phyloP scores from a whole-genome alignment of 805 yeast genomes.

The Pichia paraexigua region DNA sequence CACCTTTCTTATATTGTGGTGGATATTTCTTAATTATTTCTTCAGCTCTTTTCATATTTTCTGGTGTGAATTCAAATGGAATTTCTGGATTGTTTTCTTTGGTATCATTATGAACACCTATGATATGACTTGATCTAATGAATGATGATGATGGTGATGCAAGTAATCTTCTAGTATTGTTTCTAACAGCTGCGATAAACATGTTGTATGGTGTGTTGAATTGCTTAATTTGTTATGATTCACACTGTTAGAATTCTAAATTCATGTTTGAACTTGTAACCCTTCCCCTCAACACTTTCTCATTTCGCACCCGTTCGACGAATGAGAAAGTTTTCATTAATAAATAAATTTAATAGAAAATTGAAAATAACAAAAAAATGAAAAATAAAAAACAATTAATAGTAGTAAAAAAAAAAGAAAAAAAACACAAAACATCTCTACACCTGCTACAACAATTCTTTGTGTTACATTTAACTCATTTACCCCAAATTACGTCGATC shows the following conservation, averaged over 20 bases:
- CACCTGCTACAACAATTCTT: background rate
- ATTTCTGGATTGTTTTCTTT: conserved; percentile 56
- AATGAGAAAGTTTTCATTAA: background rate
- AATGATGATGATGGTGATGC: conserved; percentile 1
- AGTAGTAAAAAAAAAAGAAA: too few relatives aligned
- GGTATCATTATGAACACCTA: conserved; percentile 66
- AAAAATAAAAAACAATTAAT: background rate
- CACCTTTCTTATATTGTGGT: conserved; percentile 77
- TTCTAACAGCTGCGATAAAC: conserved; percentile 4
- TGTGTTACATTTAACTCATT: too few relatives aligned
- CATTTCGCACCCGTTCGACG: background rate
- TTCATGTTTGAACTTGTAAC: background rate
- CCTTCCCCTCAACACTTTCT: background rate
- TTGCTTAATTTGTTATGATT: background rate
- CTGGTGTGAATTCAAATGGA: conserved; percentile 65
- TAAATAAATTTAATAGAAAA: background rate
- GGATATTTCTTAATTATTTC: conserved; percentile 75
- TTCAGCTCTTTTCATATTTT: conserved; percentile 60
- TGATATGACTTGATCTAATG: conserved; percentile 24
- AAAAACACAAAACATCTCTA: background rate
- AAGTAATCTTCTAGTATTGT: conserved; percentile 3
- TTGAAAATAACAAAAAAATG: background rate
- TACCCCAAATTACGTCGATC: too few relatives aligned
- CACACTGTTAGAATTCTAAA: background rate
- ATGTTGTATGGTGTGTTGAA: background rate